Base-by-base conservation (phyloP, 176 grass and related monocot genomes). In the Saccharum officinarum region DNA sequence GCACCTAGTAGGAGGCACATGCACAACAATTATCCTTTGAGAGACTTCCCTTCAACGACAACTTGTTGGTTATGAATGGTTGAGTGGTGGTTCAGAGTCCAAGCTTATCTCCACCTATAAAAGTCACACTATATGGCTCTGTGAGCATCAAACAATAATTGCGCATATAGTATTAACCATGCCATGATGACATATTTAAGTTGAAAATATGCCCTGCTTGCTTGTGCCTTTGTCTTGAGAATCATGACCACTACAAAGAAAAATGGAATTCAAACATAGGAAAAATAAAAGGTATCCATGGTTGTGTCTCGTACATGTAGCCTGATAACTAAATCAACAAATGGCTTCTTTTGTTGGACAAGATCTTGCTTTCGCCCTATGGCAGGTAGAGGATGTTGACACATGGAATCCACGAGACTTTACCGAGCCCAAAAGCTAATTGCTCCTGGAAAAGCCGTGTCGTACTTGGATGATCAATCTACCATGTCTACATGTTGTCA, bases 351-450 rank as follows among this genome's bases (percentile, higher is more conserved):
- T 83, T 73, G 67, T 22, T 47, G 45, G 28, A 73, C 26, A 78
- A 59, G 46, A 67, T 83, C 42, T 78, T 67, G 44, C 79, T 83
- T 82, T 80, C 67, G 4, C 16, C 17, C 5, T 54, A 7, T 54
- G 49, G 6, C 6, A 17, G 17, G 49, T 54, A 54, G 49, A 54
- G 42, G 88, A 76, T 77, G 63, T 70, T 81, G 88, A 77, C 83
- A 89, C 71, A 77, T 71, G 83, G 78, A 86, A 86, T 77, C 83
- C 88, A 86, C 50, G 3, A 70, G 13, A 60, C 52, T 41, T 60
- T 70, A 50, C 40, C 47, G 2, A 10, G 16, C 17, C 67, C 16
- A 85, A 71, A 65, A 89, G 33, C 34, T 65, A 26, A 44, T 65
- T 7, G 41, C 4, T 70, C 72, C 42, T 10, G 0, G 30, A 44